Base-by-base conservation (phyloP, 2,329 filamentous ascomycete species). In the Fusarium marasasianum region DNA sequence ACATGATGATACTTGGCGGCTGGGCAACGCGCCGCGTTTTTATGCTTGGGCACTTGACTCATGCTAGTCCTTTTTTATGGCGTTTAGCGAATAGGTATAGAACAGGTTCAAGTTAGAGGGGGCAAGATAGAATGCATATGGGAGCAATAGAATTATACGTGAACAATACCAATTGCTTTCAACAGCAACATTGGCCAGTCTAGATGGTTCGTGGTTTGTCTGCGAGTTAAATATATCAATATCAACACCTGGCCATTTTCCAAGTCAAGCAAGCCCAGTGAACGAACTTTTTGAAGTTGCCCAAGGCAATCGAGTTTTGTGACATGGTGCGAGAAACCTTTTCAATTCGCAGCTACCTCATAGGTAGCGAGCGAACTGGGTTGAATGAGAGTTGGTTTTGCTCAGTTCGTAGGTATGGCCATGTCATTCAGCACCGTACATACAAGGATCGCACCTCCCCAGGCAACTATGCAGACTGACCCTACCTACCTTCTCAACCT, bases 51-150 rank as follows among this genome's bases (percentile, higher is more conserved):
- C 53, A 67, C 44, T 67, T 67, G 62, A 67, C 62, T 71, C 68
- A 62, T 61, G 62, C 68, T 70, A 60, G 60, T 44, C 29, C 48
- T 43, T 53, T 66, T 58, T 70, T 50, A n/a, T 22, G 60, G 67
- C 67, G 67, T 71, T 70, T 20, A 38, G 47, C 45, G 44, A 47
- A 51, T 31, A 33, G 35, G 18, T 26, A 69, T 69, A 69, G 51
- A 69, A 51, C 18, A 44, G 40, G 40, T 47, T 65, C 37, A 56
- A 51, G 29, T 31, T 35, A 45, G 33, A 68, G 29, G 11, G 53
- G 57, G 31, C 26, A 69, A 41, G n/a, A 55, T 69, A 64, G 57
- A 56, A n/a, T 35, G 33, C 20, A n/a, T 40, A 17, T 37, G n/a
- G 47, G 53, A 53, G n/a, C 14, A 31, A 55, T 69, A 69, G 38